Evolutionary conservation across 257 asterid species (phyloP).

Genomic region (Nyctanthes arbortristis): DNA sequence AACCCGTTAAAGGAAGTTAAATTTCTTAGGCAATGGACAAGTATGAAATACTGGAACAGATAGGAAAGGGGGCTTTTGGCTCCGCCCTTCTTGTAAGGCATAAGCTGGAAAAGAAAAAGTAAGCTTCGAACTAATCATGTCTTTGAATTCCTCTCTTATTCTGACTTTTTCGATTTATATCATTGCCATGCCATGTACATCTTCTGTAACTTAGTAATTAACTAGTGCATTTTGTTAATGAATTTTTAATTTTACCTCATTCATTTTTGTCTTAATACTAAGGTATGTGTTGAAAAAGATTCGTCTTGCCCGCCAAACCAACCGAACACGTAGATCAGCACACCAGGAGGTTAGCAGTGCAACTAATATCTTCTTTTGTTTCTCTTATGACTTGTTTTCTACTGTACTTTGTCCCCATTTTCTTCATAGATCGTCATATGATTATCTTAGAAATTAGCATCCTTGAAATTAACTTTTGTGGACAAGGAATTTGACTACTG

Average conservation of each 20-base stretch:
- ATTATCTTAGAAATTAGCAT: neutral
- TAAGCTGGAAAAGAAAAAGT: slow-evolving; percentile 91
- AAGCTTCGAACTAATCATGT: too few species aligned
- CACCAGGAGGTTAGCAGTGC: slow-evolving; percentile 80
- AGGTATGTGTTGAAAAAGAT: slow-evolving; percentile 98
- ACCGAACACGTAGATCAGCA: slow-evolving; percentile 96
- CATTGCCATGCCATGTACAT: neutral
- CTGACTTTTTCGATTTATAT: neutral
- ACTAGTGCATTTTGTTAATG: neutral
- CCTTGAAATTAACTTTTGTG: neutral
- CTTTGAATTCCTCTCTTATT: slow-evolving; percentile 14
- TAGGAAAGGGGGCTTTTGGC: slow-evolving; percentile 94
- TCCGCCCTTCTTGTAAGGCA: slow-evolving; percentile 94
- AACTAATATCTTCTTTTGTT: slow-evolving; percentile 2
- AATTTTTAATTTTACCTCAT: slow-evolving; percentile 14
- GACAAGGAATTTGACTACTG: neutral
- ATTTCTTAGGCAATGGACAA: slow-evolving; percentile 59
- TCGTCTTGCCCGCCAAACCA: slow-evolving; percentile 96
- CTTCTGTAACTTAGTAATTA: neutral
- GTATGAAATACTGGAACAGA: slow-evolving; percentile 87
- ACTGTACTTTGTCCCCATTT: slow-evolving; percentile 9
- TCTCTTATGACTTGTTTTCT: slow-evolving; percentile 7
- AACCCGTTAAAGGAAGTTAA: slow-evolving; percentile 21
- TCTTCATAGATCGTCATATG: neutral
- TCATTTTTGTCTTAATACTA: slow-evolving; percentile 24